Percentiles rank a stretch among this genome's conserved stretches.
Conservation (phyloP, 2,329 filamentous ascomycete species). For the Botrytis fragariae region DNA sequence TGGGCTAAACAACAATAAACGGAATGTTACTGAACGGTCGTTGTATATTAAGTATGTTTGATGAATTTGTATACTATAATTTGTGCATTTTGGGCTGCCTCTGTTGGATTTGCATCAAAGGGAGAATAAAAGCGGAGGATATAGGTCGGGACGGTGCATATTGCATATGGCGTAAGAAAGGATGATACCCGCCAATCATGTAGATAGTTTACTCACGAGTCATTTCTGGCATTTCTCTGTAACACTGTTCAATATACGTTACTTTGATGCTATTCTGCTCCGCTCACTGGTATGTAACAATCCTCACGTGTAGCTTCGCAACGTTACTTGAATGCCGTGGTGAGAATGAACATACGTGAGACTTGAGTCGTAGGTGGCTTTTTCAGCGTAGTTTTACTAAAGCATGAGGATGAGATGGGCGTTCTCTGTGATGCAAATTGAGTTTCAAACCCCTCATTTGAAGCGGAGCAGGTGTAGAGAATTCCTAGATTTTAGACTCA, state of each 20-base stretch:
- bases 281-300: not conserved
- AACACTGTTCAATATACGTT: not conserved
- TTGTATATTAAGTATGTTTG: constrained; percentile 1
- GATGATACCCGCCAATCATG: constrained; percentile 20
- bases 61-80: not conserved
- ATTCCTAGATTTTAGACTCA: not conserved
- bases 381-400: not conserved
- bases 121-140: not conserved
- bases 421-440: not conserved
- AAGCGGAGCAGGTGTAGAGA: not conserved
- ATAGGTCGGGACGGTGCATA: not conserved
- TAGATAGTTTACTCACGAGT: constrained; percentile 9
- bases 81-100: not conserved
- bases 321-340: not conserved
- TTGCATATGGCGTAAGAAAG: constrained; percentile 10
- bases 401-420: not conserved
- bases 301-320: not conserved
- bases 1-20: constrained; percentile 12
- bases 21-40: not conserved
- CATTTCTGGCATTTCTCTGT: not conserved
- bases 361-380: not conserved
- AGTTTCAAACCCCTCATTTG: not conserved
- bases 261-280: not conserved
- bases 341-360: not conserved
- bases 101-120: not conserved